phyloP scores from a whole-genome alignment of 352 stramenopile genomes.

The Globisporangium okanoganense region DNA sequence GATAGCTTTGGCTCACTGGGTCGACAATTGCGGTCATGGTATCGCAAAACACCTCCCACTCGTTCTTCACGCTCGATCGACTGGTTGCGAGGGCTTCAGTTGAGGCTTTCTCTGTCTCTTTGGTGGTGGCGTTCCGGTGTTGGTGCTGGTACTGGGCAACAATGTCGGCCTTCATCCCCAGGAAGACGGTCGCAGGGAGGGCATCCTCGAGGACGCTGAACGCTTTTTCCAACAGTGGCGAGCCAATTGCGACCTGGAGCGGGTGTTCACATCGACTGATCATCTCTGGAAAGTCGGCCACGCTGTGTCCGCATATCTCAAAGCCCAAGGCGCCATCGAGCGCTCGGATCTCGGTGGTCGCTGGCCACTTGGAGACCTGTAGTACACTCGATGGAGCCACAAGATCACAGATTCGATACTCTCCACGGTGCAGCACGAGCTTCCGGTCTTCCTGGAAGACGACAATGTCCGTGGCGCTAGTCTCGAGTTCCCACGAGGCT shows the following conservation, averaged over 20 bases:
- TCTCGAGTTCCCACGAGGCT: not conserved
- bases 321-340: slow-evolving; percentile 22
- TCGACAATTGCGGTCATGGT: not conserved
- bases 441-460: slow-evolving; percentile 27
- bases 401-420: slow-evolving; percentile 29
- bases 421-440: slow-evolving; percentile 31
- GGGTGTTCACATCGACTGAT: slow-evolving; percentile 42
- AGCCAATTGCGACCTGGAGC: slow-evolving; percentile 23
- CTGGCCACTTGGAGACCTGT: slow-evolving; percentile 7
- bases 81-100: not conserved
- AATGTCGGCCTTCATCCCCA: slow-evolving; percentile 8
- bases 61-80: not conserved
- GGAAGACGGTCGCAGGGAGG: slow-evolving; percentile 17
- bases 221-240: slow-evolving; percentile 28
- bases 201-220: slow-evolving; percentile 30
- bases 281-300: slow-evolving; percentile 13
- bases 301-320: slow-evolving; percentile 25
- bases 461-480: slow-evolving; percentile 31
- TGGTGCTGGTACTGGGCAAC: not conserved
- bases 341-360: slow-evolving; percentile 24
- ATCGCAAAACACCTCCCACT: slow-evolving; percentile 15
- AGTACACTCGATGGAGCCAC: slow-evolving; percentile 11
- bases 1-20: not conserved
- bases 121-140: not conserved
- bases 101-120: not conserved